These are phyloP conservation scores for Graphiopsis chlorocephala DNA, from an alignment of 2,329 filamentous ascomycete genomes.

Conservation along the genomic window DNA sequence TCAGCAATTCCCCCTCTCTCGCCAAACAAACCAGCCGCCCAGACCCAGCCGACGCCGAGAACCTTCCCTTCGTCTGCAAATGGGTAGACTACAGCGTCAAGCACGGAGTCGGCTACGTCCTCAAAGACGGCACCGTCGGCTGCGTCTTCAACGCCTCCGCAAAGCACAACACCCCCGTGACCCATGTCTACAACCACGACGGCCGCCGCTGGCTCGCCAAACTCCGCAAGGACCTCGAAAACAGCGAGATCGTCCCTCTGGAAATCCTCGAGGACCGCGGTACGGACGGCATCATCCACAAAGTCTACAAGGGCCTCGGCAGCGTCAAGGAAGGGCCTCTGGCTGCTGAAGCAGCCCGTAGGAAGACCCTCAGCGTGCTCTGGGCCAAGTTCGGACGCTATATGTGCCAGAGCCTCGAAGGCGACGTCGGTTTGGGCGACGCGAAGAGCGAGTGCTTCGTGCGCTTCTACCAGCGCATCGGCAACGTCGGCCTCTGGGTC, in stretches of 20 bases:
- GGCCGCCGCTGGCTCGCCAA: slow-evolving; percentile 64
- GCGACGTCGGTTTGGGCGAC: slow-evolving; percentile 39
- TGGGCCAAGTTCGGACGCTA: slow-evolving; percentile 71
- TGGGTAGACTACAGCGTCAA: slow-evolving; percentile 91
- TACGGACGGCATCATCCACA: slow-evolving; percentile 56
- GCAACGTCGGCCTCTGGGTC: slow-evolving; percentile 77
- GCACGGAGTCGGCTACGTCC: slow-evolving; percentile 78
- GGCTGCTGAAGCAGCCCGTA: slow-evolving; percentile 44
- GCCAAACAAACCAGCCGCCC: slow-evolving; percentile 18
- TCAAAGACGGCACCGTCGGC: slow-evolving; percentile 77
- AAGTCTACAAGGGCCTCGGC: slow-evolving; percentile 54
- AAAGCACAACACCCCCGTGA: slow-evolving; percentile 58
- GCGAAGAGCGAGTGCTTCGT: slow-evolving; percentile 54
- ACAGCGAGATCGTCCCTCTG: slow-evolving; percentile 48
- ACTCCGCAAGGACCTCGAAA: slow-evolving; percentile 59
- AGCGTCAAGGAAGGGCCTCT: slow-evolving; percentile 33
- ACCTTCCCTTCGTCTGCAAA: slow-evolving; percentile 61
- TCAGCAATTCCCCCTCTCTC: slow-evolving; percentile 43
- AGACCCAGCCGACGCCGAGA: slow-evolving; percentile 45
- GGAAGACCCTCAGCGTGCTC: slow-evolving; percentile 55
- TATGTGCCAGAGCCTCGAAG: slow-evolving; percentile 51
- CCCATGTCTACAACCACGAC: slow-evolving; percentile 68
- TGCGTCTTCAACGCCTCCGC: slow-evolving; percentile 55
- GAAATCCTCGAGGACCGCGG: slow-evolving; percentile 74
- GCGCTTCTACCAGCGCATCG: slow-evolving; percentile 77